These are phyloP conservation scores for Jacaranda mimosifolia DNA, from an alignment of 257 asterid genomes.

Conservation along the genomic window DNA sequence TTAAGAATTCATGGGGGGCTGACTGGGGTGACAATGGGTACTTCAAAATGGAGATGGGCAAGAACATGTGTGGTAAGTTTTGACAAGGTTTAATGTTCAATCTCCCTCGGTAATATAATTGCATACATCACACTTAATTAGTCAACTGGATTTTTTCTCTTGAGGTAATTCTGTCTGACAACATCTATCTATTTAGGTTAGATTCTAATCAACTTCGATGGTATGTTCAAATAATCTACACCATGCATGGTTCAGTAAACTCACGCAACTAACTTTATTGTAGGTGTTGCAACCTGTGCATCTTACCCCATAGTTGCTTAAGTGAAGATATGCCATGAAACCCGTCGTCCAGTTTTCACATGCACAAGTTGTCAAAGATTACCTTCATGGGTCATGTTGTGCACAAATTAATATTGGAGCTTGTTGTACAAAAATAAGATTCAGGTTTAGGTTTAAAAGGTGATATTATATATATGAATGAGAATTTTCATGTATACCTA, in stretches of 20 bases:
- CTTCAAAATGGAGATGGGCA: slow-evolving; percentile 97
- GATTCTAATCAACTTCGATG: too few species aligned
- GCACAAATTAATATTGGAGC: slow-evolving; percentile 24
- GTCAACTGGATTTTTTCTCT: too few species aligned
- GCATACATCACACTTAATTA: not conserved
- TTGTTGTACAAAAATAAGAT: slow-evolving; percentile 43
- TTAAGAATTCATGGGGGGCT: slow-evolving; percentile 97
- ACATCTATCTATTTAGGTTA: too few species aligned
- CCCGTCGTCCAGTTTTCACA: slow-evolving; percentile 27
- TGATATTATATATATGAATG: not conserved
- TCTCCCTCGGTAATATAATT: not conserved
- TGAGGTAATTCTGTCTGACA: too few species aligned
- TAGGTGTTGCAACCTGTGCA: slow-evolving; percentile 88
- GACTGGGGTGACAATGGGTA: slow-evolving; percentile 93
- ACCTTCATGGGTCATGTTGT: slow-evolving; percentile 8
- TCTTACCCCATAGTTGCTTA: slow-evolving; percentile 72
- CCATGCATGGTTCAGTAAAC: not conserved
- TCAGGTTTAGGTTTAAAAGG: not conserved
- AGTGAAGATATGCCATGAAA: not conserved
- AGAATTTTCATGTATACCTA: slow-evolving; percentile 16
- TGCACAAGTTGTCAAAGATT: slow-evolving; percentile 28
- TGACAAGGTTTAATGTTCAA: not conserved
- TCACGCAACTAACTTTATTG: slow-evolving; percentile 12
- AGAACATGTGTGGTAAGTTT: slow-evolving; percentile 94
- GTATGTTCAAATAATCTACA: not conserved